A percentile compares a stretch with the other conserved stretches of the same genome.
Evolutionary conservation across 306 rosid species (phyloP).

Genomic region (Prunus armeniaca): DNA sequence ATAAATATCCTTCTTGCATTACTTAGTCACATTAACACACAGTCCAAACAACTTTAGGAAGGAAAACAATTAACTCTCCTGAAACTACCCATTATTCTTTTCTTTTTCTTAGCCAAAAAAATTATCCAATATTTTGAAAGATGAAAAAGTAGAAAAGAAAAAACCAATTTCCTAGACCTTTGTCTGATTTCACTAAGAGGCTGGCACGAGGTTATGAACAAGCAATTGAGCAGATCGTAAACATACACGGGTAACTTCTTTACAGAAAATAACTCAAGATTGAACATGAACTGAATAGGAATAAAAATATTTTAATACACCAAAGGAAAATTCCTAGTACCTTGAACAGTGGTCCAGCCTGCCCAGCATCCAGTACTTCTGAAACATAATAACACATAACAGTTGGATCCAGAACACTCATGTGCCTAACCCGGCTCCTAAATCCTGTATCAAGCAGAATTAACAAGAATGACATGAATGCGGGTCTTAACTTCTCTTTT

Average conservation of each 20-base stretch:
- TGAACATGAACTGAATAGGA: background rate
- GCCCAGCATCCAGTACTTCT: slow-evolving; percentile 86
- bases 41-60: background rate
- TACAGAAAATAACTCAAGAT: background rate
- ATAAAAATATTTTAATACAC: slow-evolving; percentile 2
- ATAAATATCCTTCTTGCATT: background rate
- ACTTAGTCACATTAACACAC: background rate
- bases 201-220: background rate
- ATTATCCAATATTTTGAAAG: background rate
- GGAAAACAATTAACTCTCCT: background rate
- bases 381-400: slow-evolving; percentile 72
- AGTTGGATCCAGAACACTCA: slow-evolving; percentile 73
- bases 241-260: background rate
- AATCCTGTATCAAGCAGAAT: slow-evolving; percentile 67
- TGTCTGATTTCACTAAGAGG: background rate
- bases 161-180: background rate
- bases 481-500: background rate
- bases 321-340: slow-evolving; percentile 41
- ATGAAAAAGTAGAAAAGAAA: background rate
- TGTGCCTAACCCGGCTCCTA: slow-evolving; percentile 84
- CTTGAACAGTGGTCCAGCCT: slow-evolving; percentile 84
- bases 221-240: background rate
- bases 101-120: background rate
- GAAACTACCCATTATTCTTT: too few relatives aligned
- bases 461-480: slow-evolving; percentile 27